Evolutionary conservation across 495 filamentous ascomycete species (phyloP), one percentile per base, ranked within the genome.

Genomic region (Penicillium canariense): DNA sequence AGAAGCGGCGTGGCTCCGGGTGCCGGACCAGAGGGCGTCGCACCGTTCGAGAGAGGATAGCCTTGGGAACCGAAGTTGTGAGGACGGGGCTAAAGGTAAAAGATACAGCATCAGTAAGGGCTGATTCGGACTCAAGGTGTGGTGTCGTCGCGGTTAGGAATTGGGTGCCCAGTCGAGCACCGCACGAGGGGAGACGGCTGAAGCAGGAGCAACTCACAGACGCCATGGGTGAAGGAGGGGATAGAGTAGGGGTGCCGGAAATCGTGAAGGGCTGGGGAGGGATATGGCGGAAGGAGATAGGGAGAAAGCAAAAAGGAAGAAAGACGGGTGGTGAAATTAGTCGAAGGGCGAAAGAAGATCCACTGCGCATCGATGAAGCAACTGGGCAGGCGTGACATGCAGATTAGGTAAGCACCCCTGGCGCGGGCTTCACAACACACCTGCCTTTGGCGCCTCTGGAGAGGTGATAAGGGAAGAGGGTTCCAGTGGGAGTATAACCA

Each of bases 1-100:
- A 82, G 81, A 50, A 82, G 78, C 60, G 80, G 78, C 48, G 72
- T 73, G 50, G 76, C 74, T 54, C 77, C 77, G 56, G 80, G 77
- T 10, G 79, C 74, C 55, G 79, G 77, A 55, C 73, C 74, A 46
- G 71, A 65, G 15, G 67, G 49, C 27, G 69, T 48, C 50, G 76
- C 71, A 63, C 77, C 71, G 59, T 78, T 82, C 26, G 75, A 69
- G 36, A 80, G 75, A 55, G 73, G 59, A 68, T 81, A 78, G 65
- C 74, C 76, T 74, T 77, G 72, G 47, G 72, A 59, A 70, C 57
- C 73, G 62, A 78, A 77, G 58, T 69, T 74, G 59, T 75, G 73
- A 63, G 73, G 75, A 58, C 70, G 75, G 63, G 75, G 75, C 75
- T 78, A 52, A 44, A 66, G 0, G 48, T 22, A 34, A 36, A 55